Percentiles rank a stretch among this genome's conserved stretches.
Conservation (phyloP, 2,329 filamentous ascomycete species). For the Sordariomycetes sp. region DNA sequence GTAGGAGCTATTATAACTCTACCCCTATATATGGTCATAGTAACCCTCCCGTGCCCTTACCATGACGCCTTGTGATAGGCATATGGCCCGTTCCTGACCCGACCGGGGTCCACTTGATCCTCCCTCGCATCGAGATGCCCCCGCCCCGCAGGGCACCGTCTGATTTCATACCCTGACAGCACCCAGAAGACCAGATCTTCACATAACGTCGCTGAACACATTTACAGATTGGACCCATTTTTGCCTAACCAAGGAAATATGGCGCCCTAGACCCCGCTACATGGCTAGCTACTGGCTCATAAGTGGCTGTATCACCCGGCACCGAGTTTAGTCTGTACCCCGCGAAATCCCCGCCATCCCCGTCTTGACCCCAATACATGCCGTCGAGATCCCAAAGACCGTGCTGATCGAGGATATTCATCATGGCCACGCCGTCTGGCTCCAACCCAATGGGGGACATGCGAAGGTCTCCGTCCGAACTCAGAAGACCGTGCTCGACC, state of each 20-base stretch:
- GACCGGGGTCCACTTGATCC: no score
- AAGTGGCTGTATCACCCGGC: background rate
- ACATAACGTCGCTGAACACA: no score
- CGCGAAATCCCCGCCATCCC: background rate
- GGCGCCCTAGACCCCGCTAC: background rate
- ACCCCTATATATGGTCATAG: no score
- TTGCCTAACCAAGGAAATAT: background rate
- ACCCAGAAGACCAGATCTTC: no score
- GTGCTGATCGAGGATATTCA: conserved; percentile 38
- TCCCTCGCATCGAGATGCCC: no score
- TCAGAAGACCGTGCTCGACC: conserved; percentile 20
- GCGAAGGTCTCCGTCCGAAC: conserved; percentile 26
- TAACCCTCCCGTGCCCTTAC: no score
- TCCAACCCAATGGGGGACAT: conserved; percentile 39
- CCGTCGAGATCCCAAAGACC: conserved; percentile 43
- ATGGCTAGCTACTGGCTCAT: background rate
- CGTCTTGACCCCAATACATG: conserved; percentile 33
- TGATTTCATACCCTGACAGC: no score
- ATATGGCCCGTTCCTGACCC: no score
- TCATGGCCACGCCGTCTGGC: conserved; percentile 34
- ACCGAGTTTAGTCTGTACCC: background rate
- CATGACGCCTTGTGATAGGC: no score
- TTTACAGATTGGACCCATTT: no score
- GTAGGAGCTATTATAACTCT: no score
- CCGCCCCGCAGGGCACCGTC: no score